Evolutionary conservation across 495 filamentous ascomycete species (phyloP), one percentile per base, ranked within the genome.

Genomic region (Xylaria scruposa): DNA sequence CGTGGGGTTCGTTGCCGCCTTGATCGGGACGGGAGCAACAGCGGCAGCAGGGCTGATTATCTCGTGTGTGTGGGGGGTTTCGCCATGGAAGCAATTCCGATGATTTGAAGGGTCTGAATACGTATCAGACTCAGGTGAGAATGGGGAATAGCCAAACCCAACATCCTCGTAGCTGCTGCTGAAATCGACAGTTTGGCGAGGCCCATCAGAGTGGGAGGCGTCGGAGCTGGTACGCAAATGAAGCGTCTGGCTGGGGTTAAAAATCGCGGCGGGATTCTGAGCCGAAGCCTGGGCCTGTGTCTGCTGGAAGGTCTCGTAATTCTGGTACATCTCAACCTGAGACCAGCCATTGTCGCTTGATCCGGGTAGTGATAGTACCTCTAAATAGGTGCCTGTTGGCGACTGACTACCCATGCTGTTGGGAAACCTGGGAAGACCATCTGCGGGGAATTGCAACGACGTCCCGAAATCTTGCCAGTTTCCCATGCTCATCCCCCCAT

Each of bases 341-440:
- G 86, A 88, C 94, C 94, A 97, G 49, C 93, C 93, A 78, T 93
- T 92, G 73, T 97, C 94, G 79, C 92, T 95, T 13, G 93, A 93
- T 72, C 88, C 89, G 29, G 88, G 86, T 42, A 96, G 83, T 17
- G 94, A 97, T 33, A 93, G 83, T 49, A 95, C 92, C 81, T 97
- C 94, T 9, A 97, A 81, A 79, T 91, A 93, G 47, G 91, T 94
- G 70, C 92, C 91, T 0, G 91, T 93, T 9, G 94, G 94, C 61
- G 94, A 97, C 78, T 91, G 90, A 80, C 91, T 92, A 59, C 90
- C 90, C n/a, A 92, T 71, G 62, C 85, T 88, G 72, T 87, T 86
- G 47, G 61, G 51, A 29, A 83, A 80, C 15, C 84, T 79, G 1
- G 87, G 83, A 44, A 92, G 82, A 4, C 87, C 89, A 64, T 90